Conservation (phyloP, 192 early-diverging fungal species). For the Coemansia javaensis region DNA sequence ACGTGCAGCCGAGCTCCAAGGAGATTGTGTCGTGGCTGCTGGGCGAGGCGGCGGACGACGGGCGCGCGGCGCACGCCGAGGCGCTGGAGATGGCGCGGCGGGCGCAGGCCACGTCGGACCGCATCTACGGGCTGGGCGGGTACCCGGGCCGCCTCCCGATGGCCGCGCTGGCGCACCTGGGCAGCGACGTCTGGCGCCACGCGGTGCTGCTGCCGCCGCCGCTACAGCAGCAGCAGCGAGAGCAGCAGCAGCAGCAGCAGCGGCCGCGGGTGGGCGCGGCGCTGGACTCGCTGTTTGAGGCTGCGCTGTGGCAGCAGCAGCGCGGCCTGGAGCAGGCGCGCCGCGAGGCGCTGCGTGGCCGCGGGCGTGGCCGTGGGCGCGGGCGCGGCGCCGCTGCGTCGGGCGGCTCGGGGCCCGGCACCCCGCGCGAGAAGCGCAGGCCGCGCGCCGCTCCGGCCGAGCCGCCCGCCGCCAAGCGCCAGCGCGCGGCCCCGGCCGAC, state of each 20-base stretch:
- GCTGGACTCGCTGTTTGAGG: constrained; percentile 20
- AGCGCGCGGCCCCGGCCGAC: constrained; percentile 20
- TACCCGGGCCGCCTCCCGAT: constrained; percentile 29
- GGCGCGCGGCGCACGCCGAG: constrained; percentile 19
- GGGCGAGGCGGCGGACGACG: constrained; percentile 58
- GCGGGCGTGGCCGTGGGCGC: constrained; percentile 30
- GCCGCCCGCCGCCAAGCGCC: no score
- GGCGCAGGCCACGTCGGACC: constrained; percentile 43
- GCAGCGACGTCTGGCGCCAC: constrained; percentile 19
- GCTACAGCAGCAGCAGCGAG: neutral
- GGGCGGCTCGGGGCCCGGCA: constrained; percentile 15
- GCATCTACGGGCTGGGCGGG: constrained; percentile 28
- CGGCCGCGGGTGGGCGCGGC: neutral
- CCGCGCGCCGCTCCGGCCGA: constrained; percentile 13
- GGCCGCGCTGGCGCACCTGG: constrained; percentile 1
- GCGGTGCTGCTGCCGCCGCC: constrained; percentile 37
- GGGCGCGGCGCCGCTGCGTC: constrained; percentile 14
- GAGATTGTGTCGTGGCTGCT: constrained; percentile 83
- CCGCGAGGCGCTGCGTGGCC: constrained; percentile 7
- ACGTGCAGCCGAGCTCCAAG: constrained; percentile 77
- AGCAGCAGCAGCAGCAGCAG: neutral
- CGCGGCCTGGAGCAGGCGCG: constrained; percentile 17
- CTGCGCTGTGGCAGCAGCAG: constrained; percentile 23
- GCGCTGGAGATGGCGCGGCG: constrained; percentile 29
- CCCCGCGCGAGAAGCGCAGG: constrained; percentile 40